Evolutionary conservation across 805 yeast genomes (phyloP), one percentile per base, ranked within the genome.

Genomic region (Nakazawaea ishiwadae): DNA sequence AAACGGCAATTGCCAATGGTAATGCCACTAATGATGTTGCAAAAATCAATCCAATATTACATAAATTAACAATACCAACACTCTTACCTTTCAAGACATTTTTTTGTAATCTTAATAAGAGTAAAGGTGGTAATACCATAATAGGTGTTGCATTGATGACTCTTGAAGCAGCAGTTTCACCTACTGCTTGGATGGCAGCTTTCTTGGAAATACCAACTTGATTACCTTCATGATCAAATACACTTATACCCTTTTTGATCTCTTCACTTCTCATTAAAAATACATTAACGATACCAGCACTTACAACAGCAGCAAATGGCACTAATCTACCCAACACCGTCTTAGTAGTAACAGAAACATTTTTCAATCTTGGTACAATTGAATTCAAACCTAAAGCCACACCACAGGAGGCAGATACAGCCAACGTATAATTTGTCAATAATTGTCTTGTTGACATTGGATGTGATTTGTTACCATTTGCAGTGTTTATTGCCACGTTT

Each of bases 301-400:
- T 81, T 1, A 90, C 97, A 27, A 93, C 99, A 1, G 99, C 99
- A 0, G 98, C 98, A 67, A 93, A 93, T 5, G 99, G 99, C 10
- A 93, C 96, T 44, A 93, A 71, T 51, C 99, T 81, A 31, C 90
- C 82, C 42, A 93, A 63, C 23, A 90, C 71, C 51, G 82, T 64
- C 55, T 71, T 79, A 2, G 97, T 78, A 44, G 68, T 68, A 2
- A 95, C 80, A n/a, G 75, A 60, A n/a, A 93, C 57, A 26, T 72
- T 68, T 51, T 75, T 84, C 54, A 93, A 68, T 48, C 83, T 75
- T 15, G 98, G 98, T n/a, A 93, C 97, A 23, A 89, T 56, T 17
- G 95, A 76, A 52, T 91, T 90, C 44, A 93, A 75, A 7, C 99
- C 99, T 18, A 93, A 66, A 0, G 99, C 99, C 4, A 93, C 98